These are phyloP conservation scores for Begonia peltatifolia DNA, from an alignment of 306 rosid genomes.

Conservation along the genomic window DNA sequence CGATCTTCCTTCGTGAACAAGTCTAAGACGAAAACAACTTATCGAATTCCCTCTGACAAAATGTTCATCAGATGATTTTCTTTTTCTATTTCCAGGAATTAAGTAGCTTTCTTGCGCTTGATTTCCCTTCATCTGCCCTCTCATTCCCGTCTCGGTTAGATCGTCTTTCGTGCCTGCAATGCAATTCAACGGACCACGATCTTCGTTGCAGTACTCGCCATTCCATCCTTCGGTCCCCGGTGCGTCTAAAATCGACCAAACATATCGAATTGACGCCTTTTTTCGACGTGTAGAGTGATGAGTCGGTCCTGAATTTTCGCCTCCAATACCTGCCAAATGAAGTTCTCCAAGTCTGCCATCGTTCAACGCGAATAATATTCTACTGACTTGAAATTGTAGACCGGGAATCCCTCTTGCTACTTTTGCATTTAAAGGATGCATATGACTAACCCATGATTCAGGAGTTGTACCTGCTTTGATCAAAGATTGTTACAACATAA, in stretches of 20 bases:
- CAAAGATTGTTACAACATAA: too few species aligned
- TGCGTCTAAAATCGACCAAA: conserved; percentile 69
- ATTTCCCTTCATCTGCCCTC: conserved; percentile 56
- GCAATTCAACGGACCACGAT: conserved; percentile 73
- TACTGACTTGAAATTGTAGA: conserved; percentile 54
- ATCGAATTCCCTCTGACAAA: conserved; percentile 40
- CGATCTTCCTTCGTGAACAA: conserved; percentile 67
- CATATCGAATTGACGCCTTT: conserved; percentile 37
- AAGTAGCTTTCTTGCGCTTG: conserved; percentile 45
- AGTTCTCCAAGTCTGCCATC: conserved; percentile 86
- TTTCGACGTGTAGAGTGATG: conserved; percentile 27
- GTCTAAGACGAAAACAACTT: conserved; percentile 46
- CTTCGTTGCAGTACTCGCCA: conserved; percentile 76
- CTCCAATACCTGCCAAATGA: conserved; percentile 62
- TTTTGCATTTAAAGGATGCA: conserved; percentile 62
- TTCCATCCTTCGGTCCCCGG: conserved; percentile 98
- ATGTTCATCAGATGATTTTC: conserved; percentile 28
- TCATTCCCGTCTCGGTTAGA: conserved; percentile 30
- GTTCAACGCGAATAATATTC: conserved; percentile 47
- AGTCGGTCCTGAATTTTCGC: conserved; percentile 63
- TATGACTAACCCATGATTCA: conserved; percentile 60
- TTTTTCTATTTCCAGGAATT: conserved; percentile 14
- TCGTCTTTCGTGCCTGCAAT: conserved; percentile 59
- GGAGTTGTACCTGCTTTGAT: neutral
- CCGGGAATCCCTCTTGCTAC: conserved; percentile 69